Base-by-base conservation (phyloP, 495 filamentous ascomycete genomes). In the Venustampulla echinocandica region DNA sequence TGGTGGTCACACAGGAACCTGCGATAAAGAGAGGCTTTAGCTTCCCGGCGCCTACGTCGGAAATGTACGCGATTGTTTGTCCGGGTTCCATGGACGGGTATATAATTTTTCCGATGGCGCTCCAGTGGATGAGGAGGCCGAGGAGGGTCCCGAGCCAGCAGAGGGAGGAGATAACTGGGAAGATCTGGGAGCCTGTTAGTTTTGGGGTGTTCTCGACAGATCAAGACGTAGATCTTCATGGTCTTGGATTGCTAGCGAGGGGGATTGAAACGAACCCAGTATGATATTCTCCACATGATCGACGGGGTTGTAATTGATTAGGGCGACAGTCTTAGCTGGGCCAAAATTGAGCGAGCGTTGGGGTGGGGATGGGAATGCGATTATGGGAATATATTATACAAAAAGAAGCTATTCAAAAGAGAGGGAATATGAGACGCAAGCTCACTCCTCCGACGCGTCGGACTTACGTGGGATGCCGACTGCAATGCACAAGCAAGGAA, bases 11-110 rank as follows among this genome's bases (percentile, higher is more conserved):
- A 10, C 73, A 67, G 64, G 80, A 82, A 44, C 88, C 88, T 10
- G 80, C 69, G 47, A 98, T 78, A 69, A 98, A 98, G 1, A 97
- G 69, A 0, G 92, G 92, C 51, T 95, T 87, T 2, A 95, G 68
- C 0, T 69, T 37, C 18, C 56, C 52, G 5, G 67, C 69, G 49
- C 88, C 92, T 21, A 95, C 71, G 64, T 96, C 88, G n/a, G 80
- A 84, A 54, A 88, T 86, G 60, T 85, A 95, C 61, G 90, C 85
- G 45, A 95, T 87, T 2, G 59, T 69, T 56, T 90, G 85, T 38
- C 55, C 58, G 0, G 47, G 15, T n/a, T 66, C 62, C 84, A 90
- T 87, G 30, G 79, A 84, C 9, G 62, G 1, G 56, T 92, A 94
- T 56, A 73, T 62, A 0, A 74, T 75, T 57, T 42, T 75, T 66